Evolutionary conservation across 108 stramenopile genomes (phyloP).

Genomic region (Skeletonema marinoi): DNA sequence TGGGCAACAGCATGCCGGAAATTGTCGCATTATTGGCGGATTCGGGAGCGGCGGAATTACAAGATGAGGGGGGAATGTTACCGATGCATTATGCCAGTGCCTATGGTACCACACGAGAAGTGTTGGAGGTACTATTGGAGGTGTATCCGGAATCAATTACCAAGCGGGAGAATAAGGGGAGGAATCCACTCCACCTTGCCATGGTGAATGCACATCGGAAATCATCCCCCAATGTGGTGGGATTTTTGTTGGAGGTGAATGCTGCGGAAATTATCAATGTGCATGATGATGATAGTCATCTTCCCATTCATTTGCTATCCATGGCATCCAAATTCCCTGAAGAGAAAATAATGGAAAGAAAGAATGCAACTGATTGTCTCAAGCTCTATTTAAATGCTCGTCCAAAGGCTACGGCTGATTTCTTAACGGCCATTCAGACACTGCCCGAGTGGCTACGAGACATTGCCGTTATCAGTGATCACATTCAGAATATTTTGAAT

Average conservation of each 20-base stretch:
- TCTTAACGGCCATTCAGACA: conserved; percentile 79
- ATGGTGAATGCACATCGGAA: conserved; percentile 88
- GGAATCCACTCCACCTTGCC: conserved; percentile 83
- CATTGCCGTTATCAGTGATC: conserved; percentile 75
- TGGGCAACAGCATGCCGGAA: conserved; percentile 33
- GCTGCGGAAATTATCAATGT: conserved; percentile 57
- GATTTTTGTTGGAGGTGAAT: conserved; percentile 58
- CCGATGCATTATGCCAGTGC: conserved; percentile 86
- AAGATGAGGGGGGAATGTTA: conserved; percentile 58
- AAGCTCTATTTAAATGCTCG: conserved; percentile 67
- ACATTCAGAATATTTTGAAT: conserved; percentile 81
- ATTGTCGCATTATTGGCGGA: conserved; percentile 41
- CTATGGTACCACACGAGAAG: conserved; percentile 69
- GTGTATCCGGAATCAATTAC: conserved; percentile 66
- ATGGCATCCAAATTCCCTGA: conserved; percentile 37
- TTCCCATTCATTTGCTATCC: conserved; percentile 75
- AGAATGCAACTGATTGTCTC: conserved; percentile 71
- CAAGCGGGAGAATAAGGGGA: conserved; percentile 71
- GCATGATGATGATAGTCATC: conserved; percentile 71
- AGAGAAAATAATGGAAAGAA: conserved; percentile 33
- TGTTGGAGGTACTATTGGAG: conserved; percentile 68
- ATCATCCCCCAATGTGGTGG: conserved; percentile 68
- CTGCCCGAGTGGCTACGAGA: conserved; percentile 83
- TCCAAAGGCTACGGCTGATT: conserved; percentile 68
- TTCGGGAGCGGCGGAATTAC: conserved; percentile 51